A percentile compares a stretch with the other conserved stretches of the same genome.
phyloP scores from a whole-genome alignment of 202 grass and related monocot species.

The Carex arenaria region DNA sequence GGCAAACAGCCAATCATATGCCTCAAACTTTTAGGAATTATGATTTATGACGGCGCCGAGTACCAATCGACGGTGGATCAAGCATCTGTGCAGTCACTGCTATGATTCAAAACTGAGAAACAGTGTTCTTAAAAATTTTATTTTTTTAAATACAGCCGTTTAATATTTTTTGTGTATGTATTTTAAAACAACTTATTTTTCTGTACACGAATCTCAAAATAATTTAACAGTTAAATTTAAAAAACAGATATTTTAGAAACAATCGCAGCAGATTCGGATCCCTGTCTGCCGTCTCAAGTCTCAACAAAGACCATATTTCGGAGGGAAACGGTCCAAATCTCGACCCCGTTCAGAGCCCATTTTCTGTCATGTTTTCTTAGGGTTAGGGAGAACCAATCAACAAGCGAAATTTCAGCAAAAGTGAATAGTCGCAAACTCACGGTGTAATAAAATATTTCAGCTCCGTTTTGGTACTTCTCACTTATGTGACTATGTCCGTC shows the following conservation, averaged over 20 bases:
- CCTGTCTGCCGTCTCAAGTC: not conserved
- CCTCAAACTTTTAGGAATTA: no score
- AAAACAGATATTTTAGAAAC: no score
- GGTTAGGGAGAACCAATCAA: not conserved
- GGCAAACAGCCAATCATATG: no score
- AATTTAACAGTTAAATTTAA: no score
- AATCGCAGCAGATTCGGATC: no score
- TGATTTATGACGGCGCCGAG: no score
- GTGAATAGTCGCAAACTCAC: not conserved
- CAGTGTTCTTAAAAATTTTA: no score
- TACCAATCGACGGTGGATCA: not conserved
- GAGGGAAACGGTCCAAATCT: not conserved
- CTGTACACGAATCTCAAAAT: no score
- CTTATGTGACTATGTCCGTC: not conserved
- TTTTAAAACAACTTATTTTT: no score
- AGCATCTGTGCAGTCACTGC: not conserved
- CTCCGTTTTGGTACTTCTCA: not conserved
- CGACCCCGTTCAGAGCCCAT: not conserved
- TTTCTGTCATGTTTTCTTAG: not conserved
- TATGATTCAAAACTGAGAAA: no score
- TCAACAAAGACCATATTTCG: not conserved
- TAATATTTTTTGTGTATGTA: no score
- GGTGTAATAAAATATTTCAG: not conserved
- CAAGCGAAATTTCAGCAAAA: not conserved
- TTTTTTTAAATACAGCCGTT: no score